Conservation (phyloP, 2,329 filamentous ascomycete genomes). For the Fusarium veterinarium region DNA sequence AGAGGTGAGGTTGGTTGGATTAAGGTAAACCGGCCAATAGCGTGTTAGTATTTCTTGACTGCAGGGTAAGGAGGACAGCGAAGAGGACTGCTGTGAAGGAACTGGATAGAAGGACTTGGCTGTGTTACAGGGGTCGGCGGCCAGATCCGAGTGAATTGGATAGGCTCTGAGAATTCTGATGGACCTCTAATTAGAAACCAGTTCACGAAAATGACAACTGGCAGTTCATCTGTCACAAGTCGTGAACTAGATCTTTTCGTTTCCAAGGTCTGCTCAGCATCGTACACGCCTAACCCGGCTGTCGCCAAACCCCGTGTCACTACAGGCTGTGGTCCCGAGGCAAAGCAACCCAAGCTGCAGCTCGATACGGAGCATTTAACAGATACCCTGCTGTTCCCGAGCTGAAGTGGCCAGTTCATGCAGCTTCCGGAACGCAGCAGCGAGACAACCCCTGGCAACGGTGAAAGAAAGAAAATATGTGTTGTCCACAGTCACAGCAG, state of each 20-base stretch:
- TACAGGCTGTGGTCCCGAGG: constrained; percentile 4
- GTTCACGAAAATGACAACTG: constrained; percentile 15
- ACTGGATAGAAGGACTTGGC: constrained; percentile 12
- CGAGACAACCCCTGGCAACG: constrained; percentile 8
- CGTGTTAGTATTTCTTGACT: constrained; percentile 1
- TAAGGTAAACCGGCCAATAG: constrained; percentile 17
- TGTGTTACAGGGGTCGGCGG: constrained; percentile 12
- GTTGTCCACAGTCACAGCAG: constrained; percentile 16
- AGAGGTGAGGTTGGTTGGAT: constrained; percentile 5
- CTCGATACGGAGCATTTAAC: constrained; percentile 1
- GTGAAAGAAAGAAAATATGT: constrained; percentile 7
- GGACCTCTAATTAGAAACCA: constrained; percentile 18
- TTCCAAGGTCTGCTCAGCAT: neutral
- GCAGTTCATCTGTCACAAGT: constrained; percentile 13
- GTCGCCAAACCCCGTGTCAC: constrained; percentile 4
- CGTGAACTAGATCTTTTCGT: constrained; percentile 5
- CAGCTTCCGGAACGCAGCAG: constrained; percentile 28
- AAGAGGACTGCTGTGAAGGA: neutral
- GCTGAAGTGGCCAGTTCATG: constrained; percentile 41
- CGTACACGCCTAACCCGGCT: neutral
- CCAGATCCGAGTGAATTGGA: constrained; percentile 9
- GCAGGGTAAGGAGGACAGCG: constrained; percentile 23
- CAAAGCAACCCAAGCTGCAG: constrained; percentile 22
- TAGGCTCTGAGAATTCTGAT: neutral
- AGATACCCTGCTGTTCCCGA: constrained; percentile 7